Base-by-base conservation (phyloP, 805 yeast species). In the Monosporozyma solicola region DNA sequence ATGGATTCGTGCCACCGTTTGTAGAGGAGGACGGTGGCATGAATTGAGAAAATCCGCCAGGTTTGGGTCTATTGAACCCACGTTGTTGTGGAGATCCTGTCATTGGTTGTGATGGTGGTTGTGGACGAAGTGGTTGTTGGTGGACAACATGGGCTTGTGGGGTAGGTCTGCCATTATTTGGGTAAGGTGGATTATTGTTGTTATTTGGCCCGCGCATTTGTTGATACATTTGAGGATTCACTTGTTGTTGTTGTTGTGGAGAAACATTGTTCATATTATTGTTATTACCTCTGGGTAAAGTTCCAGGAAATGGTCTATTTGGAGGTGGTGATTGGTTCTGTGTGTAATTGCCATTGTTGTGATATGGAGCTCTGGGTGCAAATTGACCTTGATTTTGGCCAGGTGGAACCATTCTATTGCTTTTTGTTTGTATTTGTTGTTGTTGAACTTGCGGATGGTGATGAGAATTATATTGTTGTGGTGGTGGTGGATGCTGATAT, bases 31-130 rank as follows among this genome's bases (percentile, higher is more conserved):
- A 31, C 33, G 43, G 48, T 37, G 66, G 66, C 66, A 62, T 62
- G 45, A 57, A 62, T 46, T 61, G 63, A 5, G 66, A 57, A 49
- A 61, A 62, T 6, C 66, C 66, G 5, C 57, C 62, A 15, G 47
- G 41, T 31, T 29, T 22, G 16, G 51, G 25, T 49, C 47, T 41
- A 3, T 13, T 33, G 15, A 37, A 31, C 9, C 49, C 43, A 24
- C 39, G 49, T 33, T 47, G 43, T 35, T 33, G 43, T 33, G 49
- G 49, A 48, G 10, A 24, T 52, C 35, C 56, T 58, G 46, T 24
- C 31, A 24, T 43, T 10, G 22, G 31, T 43, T 24, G 31, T n/a
- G 51, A 61, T 20, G 53, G 61, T 24, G 39, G 50, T 41, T 22
- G 49, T 22, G 47, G 52, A 51, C 29, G 29, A 27, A 47, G 41